These are phyloP conservation scores for Alternaria brassicicola DNA, from an alignment of 2,329 filamentous ascomycete genomes.

Conservation along the genomic window DNA sequence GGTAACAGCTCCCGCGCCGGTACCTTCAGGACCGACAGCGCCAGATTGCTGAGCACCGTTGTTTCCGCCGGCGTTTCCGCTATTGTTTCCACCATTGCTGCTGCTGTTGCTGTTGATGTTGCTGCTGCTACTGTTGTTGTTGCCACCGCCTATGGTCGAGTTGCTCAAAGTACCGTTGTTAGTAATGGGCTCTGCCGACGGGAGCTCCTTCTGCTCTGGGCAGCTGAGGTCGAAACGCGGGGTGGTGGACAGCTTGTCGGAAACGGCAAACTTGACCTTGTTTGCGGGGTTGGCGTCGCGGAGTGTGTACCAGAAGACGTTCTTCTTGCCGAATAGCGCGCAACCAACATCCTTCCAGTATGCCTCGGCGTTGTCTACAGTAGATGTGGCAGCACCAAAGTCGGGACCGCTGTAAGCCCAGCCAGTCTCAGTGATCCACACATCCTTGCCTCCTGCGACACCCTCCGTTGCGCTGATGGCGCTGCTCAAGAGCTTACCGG, in stretches of 20 bases:
- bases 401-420: conserved; percentile 43
- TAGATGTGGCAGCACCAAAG: conserved; percentile 37
- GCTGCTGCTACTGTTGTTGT: conserved; percentile 1
- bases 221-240: conserved; percentile 62
- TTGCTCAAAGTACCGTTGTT: conserved; percentile 24
- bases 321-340: conserved; percentile 39
- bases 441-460: conserved; percentile 40
- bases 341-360: conserved; percentile 47
- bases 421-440: conserved; percentile 50
- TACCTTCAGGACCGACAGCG: not conserved
- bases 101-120: not conserved
- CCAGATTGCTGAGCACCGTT: not conserved
- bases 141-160: conserved; percentile 7
- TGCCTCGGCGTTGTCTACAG: conserved; percentile 37
- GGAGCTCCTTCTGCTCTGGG: conserved; percentile 32
- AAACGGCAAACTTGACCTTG: conserved; percentile 64
- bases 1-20: conserved; percentile 17
- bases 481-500: conserved; percentile 48
- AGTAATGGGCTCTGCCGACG: conserved; percentile 21
- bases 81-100: not conserved
- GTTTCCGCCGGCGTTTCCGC: not conserved
- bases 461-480: conserved; percentile 38
- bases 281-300: conserved; percentile 60
- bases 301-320: conserved; percentile 47
- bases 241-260: conserved; percentile 59